These are phyloP conservation scores for Backusella psychrophila DNA, from an alignment of 192 early-diverging fungal species.

Conservation along the genomic window DNA sequence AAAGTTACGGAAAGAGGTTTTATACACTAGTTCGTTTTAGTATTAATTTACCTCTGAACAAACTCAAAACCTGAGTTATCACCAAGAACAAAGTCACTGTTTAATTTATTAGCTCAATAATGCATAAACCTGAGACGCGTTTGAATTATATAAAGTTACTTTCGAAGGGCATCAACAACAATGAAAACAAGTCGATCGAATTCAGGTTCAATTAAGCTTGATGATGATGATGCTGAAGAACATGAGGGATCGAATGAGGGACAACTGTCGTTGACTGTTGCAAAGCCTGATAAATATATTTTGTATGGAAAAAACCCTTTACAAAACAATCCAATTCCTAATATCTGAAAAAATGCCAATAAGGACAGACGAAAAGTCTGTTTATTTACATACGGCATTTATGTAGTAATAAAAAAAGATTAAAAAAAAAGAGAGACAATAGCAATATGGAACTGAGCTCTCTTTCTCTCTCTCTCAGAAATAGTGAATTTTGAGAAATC, in stretches of 20 bases:
- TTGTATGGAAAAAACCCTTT: slow-evolving; percentile 84
- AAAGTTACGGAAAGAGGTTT: background rate
- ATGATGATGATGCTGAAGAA: background rate
- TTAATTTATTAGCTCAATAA: background rate
- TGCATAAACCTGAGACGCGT: background rate
- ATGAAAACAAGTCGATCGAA: slow-evolving; percentile 65
- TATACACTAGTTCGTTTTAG: background rate
- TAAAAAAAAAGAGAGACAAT: background rate
- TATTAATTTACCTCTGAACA: slow-evolving; percentile 46
- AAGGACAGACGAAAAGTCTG: background rate
- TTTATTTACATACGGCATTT: background rate
- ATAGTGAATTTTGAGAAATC: background rate
- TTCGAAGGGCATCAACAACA: slow-evolving; percentile 72
- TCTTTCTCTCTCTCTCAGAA: background rate
- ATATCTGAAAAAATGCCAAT: slow-evolving; percentile 47
- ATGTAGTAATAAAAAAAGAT: background rate
- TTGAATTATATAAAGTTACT: slow-evolving; percentile 34
- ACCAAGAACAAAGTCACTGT: slow-evolving; percentile 71
- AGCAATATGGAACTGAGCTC: background rate
- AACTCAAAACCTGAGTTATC: slow-evolving; percentile 63
- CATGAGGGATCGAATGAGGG: slow-evolving; percentile 16
- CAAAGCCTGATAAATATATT: slow-evolving; percentile 60
- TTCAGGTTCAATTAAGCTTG: slow-evolving; percentile 23
- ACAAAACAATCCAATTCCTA: slow-evolving; percentile 62
- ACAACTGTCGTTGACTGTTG: slow-evolving; percentile 36